Base-by-base conservation (phyloP, 768 basidiomycete species). In the Kondoa subrosea region DNA sequence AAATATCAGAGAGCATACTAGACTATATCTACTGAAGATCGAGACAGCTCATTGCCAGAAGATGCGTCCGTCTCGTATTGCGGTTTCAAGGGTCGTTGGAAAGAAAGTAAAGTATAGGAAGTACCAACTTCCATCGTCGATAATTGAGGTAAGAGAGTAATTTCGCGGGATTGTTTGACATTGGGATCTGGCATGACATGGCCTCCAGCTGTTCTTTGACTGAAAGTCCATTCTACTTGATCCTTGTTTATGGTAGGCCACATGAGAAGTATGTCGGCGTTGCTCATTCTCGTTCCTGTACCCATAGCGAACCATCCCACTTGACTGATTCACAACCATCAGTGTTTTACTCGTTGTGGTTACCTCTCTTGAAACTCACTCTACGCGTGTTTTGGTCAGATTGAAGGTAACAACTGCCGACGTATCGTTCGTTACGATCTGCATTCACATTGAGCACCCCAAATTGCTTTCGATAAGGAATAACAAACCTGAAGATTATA, bases 221-320 rank as follows among this genome's bases (percentile, higher is more conserved):
- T 3, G 29, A 63, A 16, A 4, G 29, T 31, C 27, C 30, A 63
- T 15, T 3, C 8, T 8, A 50, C 34, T 32, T 63, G 3, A 32
- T 32, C 12, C 21, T 8, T 31, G 8, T 3, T 14, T 16, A 32
- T 17, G 29, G 30, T 26, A 15, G 61, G 61, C 61, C 61, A 63
- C 8, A 31, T 32, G 15, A 63, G 14, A 16, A 63, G 29, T 17
- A 63, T 17, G 30, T 63, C 61, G 14, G 26, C 16, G 30, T 63
- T 63, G n/a, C 15, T 3, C 61, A 63, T 63, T 3, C 61, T 3
- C 16, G 61, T 63, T 3, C 61, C 61, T 8, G 61, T 63, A 3
- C 61, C 61, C 29, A 63, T 31, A 63, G 3, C 61, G 3, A 32
- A 3, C 61, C 61, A 63, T 8, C 61, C 61, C 61, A 63, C 61